Evolutionary conservation across 208 protist genomes (phyloP).

Genomic region (Crithidia sp.): DNA sequence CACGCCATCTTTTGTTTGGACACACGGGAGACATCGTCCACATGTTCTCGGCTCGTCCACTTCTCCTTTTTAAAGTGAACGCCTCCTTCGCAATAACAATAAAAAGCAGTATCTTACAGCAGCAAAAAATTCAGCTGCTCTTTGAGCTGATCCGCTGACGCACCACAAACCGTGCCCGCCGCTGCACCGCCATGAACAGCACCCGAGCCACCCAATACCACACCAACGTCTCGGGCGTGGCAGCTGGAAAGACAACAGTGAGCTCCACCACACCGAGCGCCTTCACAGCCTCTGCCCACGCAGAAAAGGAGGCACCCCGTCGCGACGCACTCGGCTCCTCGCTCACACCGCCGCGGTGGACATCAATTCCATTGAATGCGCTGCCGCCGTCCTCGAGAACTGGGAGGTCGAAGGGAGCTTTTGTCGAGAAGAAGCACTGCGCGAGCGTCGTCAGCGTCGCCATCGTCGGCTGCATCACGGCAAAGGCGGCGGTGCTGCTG

Average conservation of each 20-base stretch:
- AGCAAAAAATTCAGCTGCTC: neutral
- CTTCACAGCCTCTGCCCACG: slow-evolving; percentile 16
- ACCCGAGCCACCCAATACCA: slow-evolving; percentile 60
- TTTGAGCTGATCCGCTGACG: slow-evolving; percentile 17
- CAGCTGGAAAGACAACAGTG: slow-evolving; percentile 51
- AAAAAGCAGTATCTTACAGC: no score
- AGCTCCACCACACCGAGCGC: slow-evolving; percentile 49
- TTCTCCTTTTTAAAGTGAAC: no score
- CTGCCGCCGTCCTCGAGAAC: neutral
- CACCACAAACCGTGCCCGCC: slow-evolving; percentile 19
- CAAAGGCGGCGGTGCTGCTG: slow-evolving; percentile 27
- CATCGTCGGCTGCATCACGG: slow-evolving; percentile 51
- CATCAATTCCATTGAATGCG: neutral
- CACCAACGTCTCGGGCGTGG: slow-evolving; percentile 50
- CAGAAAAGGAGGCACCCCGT: slow-evolving; percentile 13
- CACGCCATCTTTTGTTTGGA: no score
- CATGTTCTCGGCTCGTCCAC: no score
- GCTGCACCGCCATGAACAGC: slow-evolving; percentile 40
- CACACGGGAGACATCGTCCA: no score
- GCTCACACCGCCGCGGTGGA: neutral
- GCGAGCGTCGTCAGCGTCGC: slow-evolving; percentile 54
- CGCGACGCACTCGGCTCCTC: neutral
- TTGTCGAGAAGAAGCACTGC: slow-evolving; percentile 46
- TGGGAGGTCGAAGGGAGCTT: slow-evolving; percentile 16
- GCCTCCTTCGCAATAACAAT: no score